phyloP scores from a whole-genome alignment of 2,329 filamentous ascomycete genomes.

The Pseudohalonectria lignicola region DNA sequence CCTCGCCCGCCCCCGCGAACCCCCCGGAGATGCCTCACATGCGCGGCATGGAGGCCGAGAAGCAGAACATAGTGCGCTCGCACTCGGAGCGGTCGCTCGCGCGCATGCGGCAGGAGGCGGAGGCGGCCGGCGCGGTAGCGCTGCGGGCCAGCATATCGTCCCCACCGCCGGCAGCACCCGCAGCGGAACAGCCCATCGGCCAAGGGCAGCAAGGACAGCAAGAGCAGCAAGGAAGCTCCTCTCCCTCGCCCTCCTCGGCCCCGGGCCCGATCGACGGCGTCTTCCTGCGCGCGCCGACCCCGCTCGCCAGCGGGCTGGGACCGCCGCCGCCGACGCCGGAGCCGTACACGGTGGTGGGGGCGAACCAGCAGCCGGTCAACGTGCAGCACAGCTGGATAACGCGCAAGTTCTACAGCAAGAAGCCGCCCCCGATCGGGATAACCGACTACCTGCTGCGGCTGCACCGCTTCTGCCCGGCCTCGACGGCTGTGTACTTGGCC shows the following conservation, averaged over 20 bases:
- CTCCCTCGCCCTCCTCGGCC: slow-evolving; percentile 1
- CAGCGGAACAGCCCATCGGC: slow-evolving; percentile 3
- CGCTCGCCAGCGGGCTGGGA: slow-evolving; percentile 8
- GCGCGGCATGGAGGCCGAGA: slow-evolving; percentile 51
- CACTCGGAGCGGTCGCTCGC: slow-evolving; percentile 44
- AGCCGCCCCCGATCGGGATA: slow-evolving; percentile 70
- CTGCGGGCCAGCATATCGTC: neutral
- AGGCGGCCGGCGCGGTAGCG: slow-evolving; percentile 12
- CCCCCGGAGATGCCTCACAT: slow-evolving; percentile 51
- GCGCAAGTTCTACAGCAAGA: slow-evolving; percentile 87
- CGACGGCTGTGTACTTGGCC: slow-evolving; percentile 84
- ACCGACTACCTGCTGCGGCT: slow-evolving; percentile 78
- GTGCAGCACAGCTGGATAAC: slow-evolving; percentile 78
- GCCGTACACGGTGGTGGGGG: slow-evolving; percentile 53
- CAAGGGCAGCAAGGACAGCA: neutral
- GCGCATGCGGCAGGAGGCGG: slow-evolving; percentile 29
- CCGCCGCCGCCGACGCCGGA: slow-evolving; percentile 21
- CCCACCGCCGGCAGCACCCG: slow-evolving; percentile 1
- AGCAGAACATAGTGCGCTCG: slow-evolving; percentile 46
- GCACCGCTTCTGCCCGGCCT: slow-evolving; percentile 88
- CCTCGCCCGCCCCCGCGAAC: slow-evolving; percentile 59
- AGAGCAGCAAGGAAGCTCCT: neutral
- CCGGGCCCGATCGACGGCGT: slow-evolving; percentile 38
- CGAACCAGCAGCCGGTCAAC: slow-evolving; percentile 60
- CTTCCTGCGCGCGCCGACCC: slow-evolving; percentile 23